Evolutionary conservation across 768 basidiomycete species (phyloP).

Genomic region (Naganishia friedmannii): DNA sequence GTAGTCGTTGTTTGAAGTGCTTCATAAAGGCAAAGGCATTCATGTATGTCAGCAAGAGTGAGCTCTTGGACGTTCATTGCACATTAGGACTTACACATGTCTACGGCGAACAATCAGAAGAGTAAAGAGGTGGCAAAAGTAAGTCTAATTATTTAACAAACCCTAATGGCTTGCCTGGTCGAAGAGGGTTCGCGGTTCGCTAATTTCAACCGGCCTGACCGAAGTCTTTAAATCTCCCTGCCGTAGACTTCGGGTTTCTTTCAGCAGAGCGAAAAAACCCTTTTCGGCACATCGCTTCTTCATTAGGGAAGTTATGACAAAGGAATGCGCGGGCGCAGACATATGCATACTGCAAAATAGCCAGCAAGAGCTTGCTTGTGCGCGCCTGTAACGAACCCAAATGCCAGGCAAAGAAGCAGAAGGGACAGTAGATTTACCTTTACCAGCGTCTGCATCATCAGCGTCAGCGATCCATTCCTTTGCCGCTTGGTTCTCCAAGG

Average conservation of each 20-base stretch:
- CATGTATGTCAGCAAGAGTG: background rate
- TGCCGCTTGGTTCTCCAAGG: background rate
- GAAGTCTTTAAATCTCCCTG: background rate
- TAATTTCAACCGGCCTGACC: background rate
- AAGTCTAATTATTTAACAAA: background rate
- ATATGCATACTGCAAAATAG: background rate
- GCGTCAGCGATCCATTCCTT: background rate
- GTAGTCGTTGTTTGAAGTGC: background rate
- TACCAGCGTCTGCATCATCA: background rate
- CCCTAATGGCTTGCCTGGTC: background rate
- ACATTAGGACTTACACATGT: constrained; percentile 2
- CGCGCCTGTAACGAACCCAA: background rate
- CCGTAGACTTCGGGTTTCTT: background rate
- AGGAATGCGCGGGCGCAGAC: background rate
- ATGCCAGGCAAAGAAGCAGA: background rate
- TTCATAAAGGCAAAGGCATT: background rate
- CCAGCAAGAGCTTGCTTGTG: background rate
- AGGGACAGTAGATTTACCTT: background rate
- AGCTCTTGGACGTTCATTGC: too few species aligned
- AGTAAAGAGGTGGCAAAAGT: background rate
- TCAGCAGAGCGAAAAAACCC: background rate
- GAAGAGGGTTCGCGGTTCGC: background rate
- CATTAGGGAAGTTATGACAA: background rate
- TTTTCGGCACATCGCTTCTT: background rate
- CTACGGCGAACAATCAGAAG: background rate